A percentile compares a stretch with the other conserved stretches of the same genome.
Evolutionary conservation across 2,329 filamentous ascomycete genomes (phyloP).

Genomic region (Elsinoe necatrix): DNA sequence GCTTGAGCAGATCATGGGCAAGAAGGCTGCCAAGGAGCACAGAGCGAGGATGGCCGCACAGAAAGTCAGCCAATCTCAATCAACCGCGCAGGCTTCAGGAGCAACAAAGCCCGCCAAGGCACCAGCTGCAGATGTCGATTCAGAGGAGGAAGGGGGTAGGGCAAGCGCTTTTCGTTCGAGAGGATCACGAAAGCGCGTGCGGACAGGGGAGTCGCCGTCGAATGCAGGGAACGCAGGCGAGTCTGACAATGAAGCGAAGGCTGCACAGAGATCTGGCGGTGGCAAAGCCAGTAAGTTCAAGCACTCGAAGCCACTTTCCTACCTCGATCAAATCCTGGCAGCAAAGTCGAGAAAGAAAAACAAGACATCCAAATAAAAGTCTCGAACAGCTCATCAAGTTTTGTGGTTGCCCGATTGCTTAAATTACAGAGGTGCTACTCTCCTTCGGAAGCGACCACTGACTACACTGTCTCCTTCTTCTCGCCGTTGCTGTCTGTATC

Average conservation of each 20-base stretch:
- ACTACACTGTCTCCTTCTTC: slow-evolving; percentile 2
- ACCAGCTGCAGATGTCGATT: slow-evolving; percentile 32
- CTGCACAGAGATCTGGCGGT: background rate
- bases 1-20: slow-evolving; percentile 36
- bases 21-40: slow-evolving; percentile 31
- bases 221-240: slow-evolving; percentile 12
- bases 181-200: slow-evolving; percentile 15
- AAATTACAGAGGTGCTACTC: background rate
- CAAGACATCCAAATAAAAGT: slow-evolving; percentile 27
- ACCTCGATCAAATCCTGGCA: slow-evolving; percentile 46
- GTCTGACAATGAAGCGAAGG: background rate
- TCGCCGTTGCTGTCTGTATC: slow-evolving; percentile 6
- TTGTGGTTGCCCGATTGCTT: background rate
- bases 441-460: background rate
- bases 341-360: slow-evolving; percentile 45
- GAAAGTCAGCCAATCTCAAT: slow-evolving; percentile 12
- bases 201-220: background rate
- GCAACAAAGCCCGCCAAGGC: slow-evolving; percentile 22
- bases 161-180: slow-evolving; percentile 22
- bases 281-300: slow-evolving; percentile 17
- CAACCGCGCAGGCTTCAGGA: slow-evolving; percentile 13
- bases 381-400: background rate
- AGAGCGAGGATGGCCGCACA: slow-evolving; percentile 21
- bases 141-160: slow-evolving; percentile 27
- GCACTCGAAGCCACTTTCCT: slow-evolving; percentile 35